These are phyloP conservation scores for Tolypocladium sp. DNA, from an alignment of 2,329 filamentous ascomycete genomes.

Conservation along the genomic window DNA sequence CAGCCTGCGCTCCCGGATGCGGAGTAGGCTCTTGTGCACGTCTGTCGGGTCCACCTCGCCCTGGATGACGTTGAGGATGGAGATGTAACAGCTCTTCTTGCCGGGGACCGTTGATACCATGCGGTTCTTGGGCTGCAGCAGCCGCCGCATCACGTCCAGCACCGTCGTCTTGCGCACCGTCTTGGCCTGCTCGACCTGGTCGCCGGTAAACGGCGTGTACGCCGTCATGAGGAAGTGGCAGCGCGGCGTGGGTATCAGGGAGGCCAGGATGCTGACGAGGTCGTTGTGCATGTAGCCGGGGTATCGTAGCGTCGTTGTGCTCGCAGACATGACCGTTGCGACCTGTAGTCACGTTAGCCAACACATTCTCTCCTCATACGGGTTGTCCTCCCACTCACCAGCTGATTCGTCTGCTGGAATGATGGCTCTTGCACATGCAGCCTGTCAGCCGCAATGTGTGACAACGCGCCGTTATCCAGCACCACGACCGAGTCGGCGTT, in stretches of 20 bases:
- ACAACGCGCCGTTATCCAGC: constrained; percentile 88
- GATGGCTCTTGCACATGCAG: constrained; percentile 92
- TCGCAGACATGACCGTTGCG: constrained; percentile 97
- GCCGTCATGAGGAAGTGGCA: constrained; percentile 98
- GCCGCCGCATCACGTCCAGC: constrained; percentile 89
- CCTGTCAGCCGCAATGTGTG: constrained; percentile 86
- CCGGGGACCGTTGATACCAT: constrained; percentile 96
- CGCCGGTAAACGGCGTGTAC: constrained; percentile 94
- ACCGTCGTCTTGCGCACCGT: constrained; percentile 98
- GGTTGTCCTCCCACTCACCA: constrained; percentile 41
- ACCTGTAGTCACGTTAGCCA: constrained; percentile 35
- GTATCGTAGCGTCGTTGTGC: constrained; percentile 91
- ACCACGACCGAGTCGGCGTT: constrained; percentile 98
- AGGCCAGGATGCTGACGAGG: constrained; percentile 91
- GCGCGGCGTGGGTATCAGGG: constrained; percentile 88
- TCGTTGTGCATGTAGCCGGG: constrained; percentile 99
- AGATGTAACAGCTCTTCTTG: constrained; percentile 98
- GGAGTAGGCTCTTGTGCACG: constrained; percentile 93
- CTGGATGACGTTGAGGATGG: constrained; percentile 97
- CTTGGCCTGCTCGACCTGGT: constrained; percentile 94
- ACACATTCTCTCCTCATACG: not conserved
- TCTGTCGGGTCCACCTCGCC: constrained; percentile 97
- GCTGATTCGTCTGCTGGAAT: constrained; percentile 94
- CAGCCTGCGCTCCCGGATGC: constrained; percentile 86
- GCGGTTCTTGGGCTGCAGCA: constrained; percentile 95